Percentiles rank a stretch among this genome's conserved stretches.
Evolutionary conservation across 2,329 filamentous ascomycete genomes (phyloP).

Genomic region (Aspergillus sp.): DNA sequence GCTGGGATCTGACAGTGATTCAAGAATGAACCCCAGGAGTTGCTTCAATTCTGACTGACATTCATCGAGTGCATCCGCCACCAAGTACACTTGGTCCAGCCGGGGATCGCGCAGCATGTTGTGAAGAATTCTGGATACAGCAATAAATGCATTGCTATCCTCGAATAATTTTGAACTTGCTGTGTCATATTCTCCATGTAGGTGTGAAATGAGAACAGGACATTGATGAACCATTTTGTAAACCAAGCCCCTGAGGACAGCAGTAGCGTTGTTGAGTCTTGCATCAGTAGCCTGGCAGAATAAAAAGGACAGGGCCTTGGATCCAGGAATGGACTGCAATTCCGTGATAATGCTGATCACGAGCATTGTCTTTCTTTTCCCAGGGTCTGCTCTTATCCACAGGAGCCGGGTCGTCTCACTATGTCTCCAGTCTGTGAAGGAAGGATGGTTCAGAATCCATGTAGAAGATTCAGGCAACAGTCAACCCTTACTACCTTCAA

Average conservation of each 20-base stretch:
- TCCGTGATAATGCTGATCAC: conserved; percentile 10
- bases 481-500: conserved; percentile 16
- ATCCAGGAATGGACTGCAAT: not conserved
- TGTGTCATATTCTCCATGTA: not conserved
- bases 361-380: conserved; percentile 15
- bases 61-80: no score
- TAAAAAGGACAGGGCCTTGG: conserved; percentile 17
- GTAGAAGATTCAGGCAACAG: not conserved
- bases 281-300: conserved; percentile 27
- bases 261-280: not conserved
- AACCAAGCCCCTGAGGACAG: conserved; percentile 1
- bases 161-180: no score
- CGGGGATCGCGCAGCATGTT: no score
- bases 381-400: conserved; percentile 14
- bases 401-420: conserved; percentile 1
- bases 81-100: no score
- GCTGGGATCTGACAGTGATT: no score
- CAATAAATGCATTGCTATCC: no score
- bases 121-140: no score
- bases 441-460: not conserved
- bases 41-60: no score
- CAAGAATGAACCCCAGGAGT: no score
- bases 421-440: not conserved
- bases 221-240: conserved; percentile 3
- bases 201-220: conserved; percentile 3